Evolutionary conservation across 768 basidiomycete genomes (phyloP), one percentile per base, ranked within the genome.

Genomic region (Tricholoma bakamatsutake): DNA sequence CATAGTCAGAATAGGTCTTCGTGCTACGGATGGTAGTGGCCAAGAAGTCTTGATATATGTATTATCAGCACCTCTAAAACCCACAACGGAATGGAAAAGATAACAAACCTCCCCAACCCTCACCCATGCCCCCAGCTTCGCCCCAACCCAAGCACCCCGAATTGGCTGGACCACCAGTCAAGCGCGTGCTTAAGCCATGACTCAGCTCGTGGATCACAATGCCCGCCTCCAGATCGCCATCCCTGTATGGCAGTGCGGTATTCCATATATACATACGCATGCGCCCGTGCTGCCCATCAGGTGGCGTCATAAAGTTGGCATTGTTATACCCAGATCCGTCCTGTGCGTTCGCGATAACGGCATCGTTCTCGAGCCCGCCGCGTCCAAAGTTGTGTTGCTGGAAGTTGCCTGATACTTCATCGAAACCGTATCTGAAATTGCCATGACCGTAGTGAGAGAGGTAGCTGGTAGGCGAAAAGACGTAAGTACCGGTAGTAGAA

Each of bases 231-330:
- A 98, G 78, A 63, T 97, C 94, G 27, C 96, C 96, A 64, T 99
- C 96, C 18, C 94, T 79, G 76, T 88, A 98, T 2, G 96, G 96
- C 21, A 81, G 76, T 7, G 85, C 88, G 1, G 90, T 91, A 70
- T 92, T 89, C 96, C 96, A 99, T 46, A 94, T 76, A 73, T 95
- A 95, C 94, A 95, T 98, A 61, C 95, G 81, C 87, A 93, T 95
- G 52, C 90, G 85, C 3, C 91, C 92, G 65, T 92, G 90, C 77
- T 85, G 82, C 30, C 90, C 91, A 63, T 93, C 81, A 51, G 87
- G 87, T 50, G 87, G 86, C 0, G 87, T 90, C 87, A 87, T 87
- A 71, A 90, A 95, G 78, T 95, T 94, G 47, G 90, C 91, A 56
- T 92, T 92, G 75, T 91, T 94, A 74, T 83, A 94, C 1, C 94